A percentile compares a stretch with the other conserved stretches of the same genome.
phyloP scores from a whole-genome alignment of 768 basidiomycete species.

The Trametopsis cervina region DNA sequence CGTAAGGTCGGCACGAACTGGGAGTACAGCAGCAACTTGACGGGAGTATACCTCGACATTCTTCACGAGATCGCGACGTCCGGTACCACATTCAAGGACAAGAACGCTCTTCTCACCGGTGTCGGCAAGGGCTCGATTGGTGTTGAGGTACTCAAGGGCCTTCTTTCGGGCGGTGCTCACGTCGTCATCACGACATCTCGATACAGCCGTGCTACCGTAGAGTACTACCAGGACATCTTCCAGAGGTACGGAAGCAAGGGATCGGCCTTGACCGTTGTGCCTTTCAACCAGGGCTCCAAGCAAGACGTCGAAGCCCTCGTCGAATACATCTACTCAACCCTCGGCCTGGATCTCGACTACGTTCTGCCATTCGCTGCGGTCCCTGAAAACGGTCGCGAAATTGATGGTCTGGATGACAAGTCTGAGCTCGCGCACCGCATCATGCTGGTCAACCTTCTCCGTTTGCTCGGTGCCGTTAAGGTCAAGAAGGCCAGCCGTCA shows the following conservation, averaged over 20 bases:
- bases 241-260: constrained; percentile 92
- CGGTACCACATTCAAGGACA: constrained; percentile 97
- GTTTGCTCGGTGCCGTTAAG: constrained; percentile 96
- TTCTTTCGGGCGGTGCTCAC: constrained; percentile 92
- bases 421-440: constrained; percentile 98
- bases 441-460: constrained; percentile 96
- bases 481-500: constrained; percentile 95
- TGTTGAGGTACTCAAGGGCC: constrained; percentile 94
- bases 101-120: constrained; percentile 96
- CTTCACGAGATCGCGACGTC: constrained; percentile 98
- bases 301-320: constrained; percentile 98
- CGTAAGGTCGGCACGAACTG: constrained; percentile 91
- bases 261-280: constrained; percentile 95
- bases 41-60: constrained; percentile 92
- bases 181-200: constrained; percentile 98
- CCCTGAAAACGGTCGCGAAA: constrained; percentile 98
- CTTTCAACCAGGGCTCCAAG: constrained; percentile 98
- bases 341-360: constrained; percentile 96
- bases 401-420: constrained; percentile 93
- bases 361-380: constrained; percentile 98
- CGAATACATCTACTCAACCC: constrained; percentile 94
- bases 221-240: constrained; percentile 98
- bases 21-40: constrained; percentile 97
- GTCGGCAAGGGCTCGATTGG: constrained; percentile 98
- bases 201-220: constrained; percentile 91